These are phyloP conservation scores for Speleostelium caveatum DNA, from an alignment of 78 protist species.

Conservation along the genomic window DNA sequence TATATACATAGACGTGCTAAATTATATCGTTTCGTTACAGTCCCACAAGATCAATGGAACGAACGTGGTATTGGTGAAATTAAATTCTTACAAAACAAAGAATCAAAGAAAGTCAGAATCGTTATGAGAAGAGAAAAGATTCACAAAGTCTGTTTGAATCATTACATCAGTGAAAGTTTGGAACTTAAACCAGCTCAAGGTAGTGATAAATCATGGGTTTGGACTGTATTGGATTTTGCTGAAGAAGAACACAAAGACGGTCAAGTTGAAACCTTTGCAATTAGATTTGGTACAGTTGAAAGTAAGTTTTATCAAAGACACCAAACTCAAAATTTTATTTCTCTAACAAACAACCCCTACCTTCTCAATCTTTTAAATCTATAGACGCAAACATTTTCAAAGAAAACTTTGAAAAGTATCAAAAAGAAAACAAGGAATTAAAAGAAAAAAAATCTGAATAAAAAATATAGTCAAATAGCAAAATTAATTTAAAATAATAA, in stretches of 20 bases:
- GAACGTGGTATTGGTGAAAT: constrained; percentile 95
- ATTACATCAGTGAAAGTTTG: constrained; percentile 30
- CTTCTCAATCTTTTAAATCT: not conserved
- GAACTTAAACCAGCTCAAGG: constrained; percentile 60
- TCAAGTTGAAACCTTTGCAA: constrained; percentile 47
- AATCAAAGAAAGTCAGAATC: constrained; percentile 83
- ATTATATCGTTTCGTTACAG: constrained; percentile 84
- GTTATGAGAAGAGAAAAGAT: constrained; percentile 96
- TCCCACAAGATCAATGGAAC: constrained; percentile 88
- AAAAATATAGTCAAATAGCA: too few species aligned
- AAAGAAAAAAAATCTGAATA: constrained; percentile 10
- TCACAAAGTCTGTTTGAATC: constrained; percentile 95
- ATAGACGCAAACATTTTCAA: constrained; percentile 73
- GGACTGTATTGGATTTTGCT: constrained; percentile 70
- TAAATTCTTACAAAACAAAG: constrained; percentile 90
- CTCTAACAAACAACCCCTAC: not conserved
- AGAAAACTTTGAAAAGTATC: constrained; percentile 38
- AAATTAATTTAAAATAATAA: too few species aligned
- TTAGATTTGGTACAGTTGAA: constrained; percentile 80
- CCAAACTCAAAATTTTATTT: not conserved
- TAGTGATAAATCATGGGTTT: constrained; percentile 84
- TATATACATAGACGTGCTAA: constrained; percentile 82
- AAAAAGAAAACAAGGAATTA: constrained; percentile 21
- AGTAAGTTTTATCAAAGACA: constrained; percentile 28
- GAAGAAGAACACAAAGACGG: constrained; percentile 68